Percentiles rank a stretch among this genome's conserved stretches.
These are phyloP conservation scores for Penicillium sp. DNA, from an alignment of 2,329 filamentous ascomycete genomes.

Conservation along the genomic window DNA sequence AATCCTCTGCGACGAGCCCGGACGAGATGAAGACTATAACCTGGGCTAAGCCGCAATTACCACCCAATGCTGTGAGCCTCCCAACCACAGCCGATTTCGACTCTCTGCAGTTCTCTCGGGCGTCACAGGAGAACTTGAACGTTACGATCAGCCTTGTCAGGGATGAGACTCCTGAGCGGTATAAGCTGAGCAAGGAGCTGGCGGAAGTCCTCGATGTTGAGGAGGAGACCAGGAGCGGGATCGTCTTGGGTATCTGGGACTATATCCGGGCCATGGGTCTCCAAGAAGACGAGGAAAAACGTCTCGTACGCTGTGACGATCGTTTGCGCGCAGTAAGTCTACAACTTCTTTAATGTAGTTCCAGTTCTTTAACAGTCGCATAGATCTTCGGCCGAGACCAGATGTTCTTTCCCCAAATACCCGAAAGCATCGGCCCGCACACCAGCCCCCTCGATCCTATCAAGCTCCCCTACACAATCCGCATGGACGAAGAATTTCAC, in stretches of 20 bases:
- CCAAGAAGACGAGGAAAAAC: conserved; percentile 93
- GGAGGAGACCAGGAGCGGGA: conserved; percentile 85
- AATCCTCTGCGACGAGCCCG: conserved; percentile 43
- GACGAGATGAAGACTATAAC: conserved; percentile 63
- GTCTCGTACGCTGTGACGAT: conserved; percentile 89
- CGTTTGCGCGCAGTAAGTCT: conserved; percentile 72
- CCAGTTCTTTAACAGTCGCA: neutral
- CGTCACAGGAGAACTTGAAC: conserved; percentile 90
- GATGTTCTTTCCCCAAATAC: conserved; percentile 84
- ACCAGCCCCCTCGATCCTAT: conserved; percentile 80
- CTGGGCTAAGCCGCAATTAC: conserved; percentile 79
- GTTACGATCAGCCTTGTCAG: conserved; percentile 84
- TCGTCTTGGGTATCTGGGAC: conserved; percentile 92
- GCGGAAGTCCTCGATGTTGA: conserved; percentile 84
- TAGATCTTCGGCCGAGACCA: conserved; percentile 76
- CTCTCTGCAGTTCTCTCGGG: conserved; percentile 86
- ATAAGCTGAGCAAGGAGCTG: conserved; percentile 75
- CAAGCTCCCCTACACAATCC: conserved; percentile 87
- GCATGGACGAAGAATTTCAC: conserved; percentile 84
- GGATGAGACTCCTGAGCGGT: conserved; percentile 86
- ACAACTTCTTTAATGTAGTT: neutral
- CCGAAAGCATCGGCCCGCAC: conserved; percentile 78
- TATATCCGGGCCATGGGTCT: conserved; percentile 86
- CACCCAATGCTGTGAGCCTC: conserved; percentile 56
- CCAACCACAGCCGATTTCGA: conserved; percentile 80